A percentile compares a stretch with the other conserved stretches of the same genome.
phyloP scores from a whole-genome alignment of 805 yeast genomes.

The Sugiyamaella chiloensis region DNA sequence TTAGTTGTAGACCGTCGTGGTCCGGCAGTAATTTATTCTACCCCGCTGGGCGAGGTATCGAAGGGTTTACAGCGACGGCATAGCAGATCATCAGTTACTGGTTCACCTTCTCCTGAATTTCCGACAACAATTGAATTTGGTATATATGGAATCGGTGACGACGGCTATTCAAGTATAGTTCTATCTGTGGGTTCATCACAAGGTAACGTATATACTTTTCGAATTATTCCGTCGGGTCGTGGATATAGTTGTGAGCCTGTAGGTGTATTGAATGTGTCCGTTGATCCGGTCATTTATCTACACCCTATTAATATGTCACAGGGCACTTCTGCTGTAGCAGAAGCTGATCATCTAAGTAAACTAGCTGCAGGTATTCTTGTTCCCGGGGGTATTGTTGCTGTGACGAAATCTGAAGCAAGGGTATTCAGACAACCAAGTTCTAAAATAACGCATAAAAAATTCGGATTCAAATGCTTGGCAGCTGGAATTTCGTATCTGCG shows the following conservation, averaged over 20 bases:
- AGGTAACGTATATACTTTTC: slow-evolving; percentile 67
- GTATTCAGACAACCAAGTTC: slow-evolving; percentile 57
- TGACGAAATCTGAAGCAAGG: slow-evolving; percentile 59
- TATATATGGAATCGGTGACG: slow-evolving; percentile 63
- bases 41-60: background rate
- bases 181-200: slow-evolving; percentile 71
- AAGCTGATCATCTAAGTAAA: slow-evolving; percentile 51
- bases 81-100: background rate
- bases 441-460: slow-evolving; percentile 61
- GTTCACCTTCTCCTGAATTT: slow-evolving; percentile 15
- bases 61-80: background rate
- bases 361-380: slow-evolving; percentile 58
- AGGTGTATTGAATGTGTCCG: slow-evolving; percentile 48
- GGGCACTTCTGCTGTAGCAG: slow-evolving; percentile 68
- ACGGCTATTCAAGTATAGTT: slow-evolving; percentile 66
- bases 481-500: slow-evolving; percentile 52
- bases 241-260: slow-evolving; percentile 55
- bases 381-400: slow-evolving; percentile 59
- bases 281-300: slow-evolving; percentile 51
- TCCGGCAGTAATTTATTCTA: slow-evolving; percentile 54
- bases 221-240: slow-evolving; percentile 64
- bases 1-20: slow-evolving; percentile 72
- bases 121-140: slow-evolving; percentile 71
- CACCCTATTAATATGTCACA: slow-evolving; percentile 54
- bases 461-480: slow-evolving; percentile 48